Evolutionary conservation across 176 grass and related monocot species (phyloP).

Genomic region (Oropetium thomaeum): DNA sequence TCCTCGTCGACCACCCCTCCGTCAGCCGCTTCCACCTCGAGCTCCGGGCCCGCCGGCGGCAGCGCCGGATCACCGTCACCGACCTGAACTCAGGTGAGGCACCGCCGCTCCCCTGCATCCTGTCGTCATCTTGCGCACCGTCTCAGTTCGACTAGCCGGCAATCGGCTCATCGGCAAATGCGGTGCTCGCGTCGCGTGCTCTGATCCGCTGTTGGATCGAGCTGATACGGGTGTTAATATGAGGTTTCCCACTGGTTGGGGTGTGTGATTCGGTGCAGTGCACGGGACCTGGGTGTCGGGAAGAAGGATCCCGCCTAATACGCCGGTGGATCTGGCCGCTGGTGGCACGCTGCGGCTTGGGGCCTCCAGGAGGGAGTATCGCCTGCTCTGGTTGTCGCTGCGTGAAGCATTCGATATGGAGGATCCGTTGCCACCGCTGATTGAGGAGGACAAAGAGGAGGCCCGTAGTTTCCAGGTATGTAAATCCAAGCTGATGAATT

Average conservation of each 20-base stretch:
- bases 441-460: conserved; percentile 74
- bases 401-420: conserved; percentile 67
- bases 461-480: conserved; percentile 34
- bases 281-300: conserved; percentile 94
- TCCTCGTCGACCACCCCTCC: conserved; percentile 88
- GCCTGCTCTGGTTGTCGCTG: conserved; percentile 72
- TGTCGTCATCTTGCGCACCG: background rate
- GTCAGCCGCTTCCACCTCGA: conserved; percentile 86
- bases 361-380: conserved; percentile 70
- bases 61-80: conserved; percentile 50
- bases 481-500: background rate
- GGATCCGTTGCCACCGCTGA: conserved; percentile 54
- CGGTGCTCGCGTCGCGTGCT: background rate
- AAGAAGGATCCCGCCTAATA: conserved; percentile 56
- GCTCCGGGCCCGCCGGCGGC: conserved; percentile 36
- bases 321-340: conserved; percentile 46
- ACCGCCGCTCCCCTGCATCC: background rate
- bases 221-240: background rate
- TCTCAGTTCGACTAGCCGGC: background rate
- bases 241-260: background rate
- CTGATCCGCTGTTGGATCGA: background rate
- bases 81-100: conserved; percentile 74
- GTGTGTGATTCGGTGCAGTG: conserved; percentile 41
- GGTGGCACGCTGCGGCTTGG: conserved; percentile 70
- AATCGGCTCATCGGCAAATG: background rate